Base-by-base conservation (phyloP, 2,329 filamentous ascomycete genomes). In the Dothidotthia symphoricarpi region DNA sequence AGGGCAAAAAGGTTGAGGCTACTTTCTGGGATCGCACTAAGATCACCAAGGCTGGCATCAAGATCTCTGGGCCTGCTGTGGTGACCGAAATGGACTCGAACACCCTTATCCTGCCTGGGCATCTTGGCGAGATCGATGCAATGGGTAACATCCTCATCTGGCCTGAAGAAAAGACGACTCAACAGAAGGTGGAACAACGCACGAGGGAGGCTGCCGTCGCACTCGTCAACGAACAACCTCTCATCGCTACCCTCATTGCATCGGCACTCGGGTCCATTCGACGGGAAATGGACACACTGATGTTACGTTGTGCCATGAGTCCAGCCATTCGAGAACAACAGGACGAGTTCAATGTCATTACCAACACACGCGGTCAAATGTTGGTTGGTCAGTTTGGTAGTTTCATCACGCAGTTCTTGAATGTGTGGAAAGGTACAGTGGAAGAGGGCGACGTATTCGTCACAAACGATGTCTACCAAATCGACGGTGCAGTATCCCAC, bases 291-390 rank as follows among this genome's bases (percentile, higher is more conserved):
- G 73, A 75, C 39, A 71, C 69, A 1, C 59, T 75, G 22, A 74
- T 75, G 66, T 63, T 75, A n/a, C 67, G 73, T 7, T 73, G 70
- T 36, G 69, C 71, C 28, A 75, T 76, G 72, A 74, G 70, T 2
- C 73, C 73, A 0, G 72, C 71, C 0, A 75, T 75, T 28, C 64
- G 73, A 13, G 73, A 75, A 34, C 72, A 75, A 32, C 73, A 75
- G 43, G 73, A 76, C 17, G 73, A 75, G 41, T 76, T 75, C 56
- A 76, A 76, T 22, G 72, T 75, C n/a, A 73, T 75, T 34, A 75
- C 73, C 4, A 72, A 74, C 28, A 59, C 62, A 1, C 54, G 64
- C 1, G 73, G 73, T 3, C 67, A 75, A 43, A 76, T 76, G 72
- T 63, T 76, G 0, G 73, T 73, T 6, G 73, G 73, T 0, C 73